Percentiles rank a stretch among this genome's conserved stretches.
Conservation (phyloP, 164 flowering plant species). For the Liquidambar formosana region DNA sequence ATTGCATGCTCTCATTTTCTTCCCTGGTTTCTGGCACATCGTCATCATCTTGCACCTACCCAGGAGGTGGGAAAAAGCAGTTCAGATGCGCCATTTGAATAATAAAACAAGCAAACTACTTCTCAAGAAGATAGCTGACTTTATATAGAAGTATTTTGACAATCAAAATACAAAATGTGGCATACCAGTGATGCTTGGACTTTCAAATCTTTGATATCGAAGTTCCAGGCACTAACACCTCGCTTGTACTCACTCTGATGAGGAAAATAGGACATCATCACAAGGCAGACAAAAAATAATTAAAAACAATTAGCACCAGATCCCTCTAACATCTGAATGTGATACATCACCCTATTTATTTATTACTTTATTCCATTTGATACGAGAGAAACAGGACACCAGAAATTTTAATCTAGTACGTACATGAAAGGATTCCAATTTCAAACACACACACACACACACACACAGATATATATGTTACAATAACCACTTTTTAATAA, state of each 20-base stretch:
- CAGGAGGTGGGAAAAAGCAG: constrained; percentile 8
- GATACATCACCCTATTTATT: too few relatives aligned
- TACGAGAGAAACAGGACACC: too few relatives aligned
- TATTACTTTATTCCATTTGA: too few relatives aligned
- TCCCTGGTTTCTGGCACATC: constrained; percentile 56
- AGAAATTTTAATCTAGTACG: too few relatives aligned
- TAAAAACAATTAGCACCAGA: too few relatives aligned
- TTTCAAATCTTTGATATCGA: constrained; percentile 92
- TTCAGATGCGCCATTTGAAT: neutral
- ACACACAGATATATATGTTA: too few relatives aligned
- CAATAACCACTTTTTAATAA: too few relatives aligned
- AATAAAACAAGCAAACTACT: neutral
- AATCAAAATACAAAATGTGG: constrained; percentile 3
- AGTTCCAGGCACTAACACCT: constrained; percentile 99
- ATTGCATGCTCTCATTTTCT: constrained; percentile 46
- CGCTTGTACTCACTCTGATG: constrained; percentile 94
- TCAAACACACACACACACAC: too few relatives aligned
- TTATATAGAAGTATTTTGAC: neutral
- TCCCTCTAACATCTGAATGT: too few relatives aligned
- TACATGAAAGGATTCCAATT: too few relatives aligned
- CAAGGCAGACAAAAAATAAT: too few relatives aligned
- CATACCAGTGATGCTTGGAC: constrained; percentile 90
- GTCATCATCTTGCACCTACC: constrained; percentile 84
- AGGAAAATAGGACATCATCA: constrained; percentile 2
- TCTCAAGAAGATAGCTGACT: neutral